Percentiles rank a stretch among this genome's conserved stretches.
These are phyloP conservation scores for Botrytis squamosa DNA, from an alignment of 2,329 filamentous ascomycete genomes.

Conservation along the genomic window DNA sequence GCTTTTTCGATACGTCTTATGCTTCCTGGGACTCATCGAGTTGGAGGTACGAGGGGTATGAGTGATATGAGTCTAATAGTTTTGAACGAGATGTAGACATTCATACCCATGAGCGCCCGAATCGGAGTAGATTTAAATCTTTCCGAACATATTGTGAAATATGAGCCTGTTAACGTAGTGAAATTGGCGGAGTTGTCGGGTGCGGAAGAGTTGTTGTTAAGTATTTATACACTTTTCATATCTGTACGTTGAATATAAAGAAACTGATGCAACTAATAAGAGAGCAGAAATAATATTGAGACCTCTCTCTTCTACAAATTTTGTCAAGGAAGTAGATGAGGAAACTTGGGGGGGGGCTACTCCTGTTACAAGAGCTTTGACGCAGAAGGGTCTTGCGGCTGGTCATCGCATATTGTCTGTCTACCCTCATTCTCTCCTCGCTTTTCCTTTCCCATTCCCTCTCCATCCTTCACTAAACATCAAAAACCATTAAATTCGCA, in stretches of 20 bases:
- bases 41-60: neutral
- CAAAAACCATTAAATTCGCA: neutral
- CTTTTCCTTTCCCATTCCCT: neutral
- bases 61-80: too few relatives aligned
- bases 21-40: neutral
- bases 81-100: too few relatives aligned
- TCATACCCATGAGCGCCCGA: neutral
- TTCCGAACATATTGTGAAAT: neutral
- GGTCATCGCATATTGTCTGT: constrained; percentile 5
- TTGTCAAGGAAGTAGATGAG: neutral
- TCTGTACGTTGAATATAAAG: neutral
- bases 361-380: neutral
- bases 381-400: neutral
- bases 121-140: neutral
- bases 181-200: neutral
- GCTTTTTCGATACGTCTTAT: neutral
- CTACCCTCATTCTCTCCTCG: too few relatives aligned
- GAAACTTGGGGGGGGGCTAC: constrained; percentile 8
- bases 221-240: neutral
- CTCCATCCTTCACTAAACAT: neutral
- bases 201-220: neutral
- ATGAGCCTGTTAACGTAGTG: neutral
- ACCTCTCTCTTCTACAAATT: neutral
- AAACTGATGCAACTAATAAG: neutral
- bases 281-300: neutral